Conservation (phyloP, 192 early-diverging fungal species). For the Coemansia sp. region DNA sequence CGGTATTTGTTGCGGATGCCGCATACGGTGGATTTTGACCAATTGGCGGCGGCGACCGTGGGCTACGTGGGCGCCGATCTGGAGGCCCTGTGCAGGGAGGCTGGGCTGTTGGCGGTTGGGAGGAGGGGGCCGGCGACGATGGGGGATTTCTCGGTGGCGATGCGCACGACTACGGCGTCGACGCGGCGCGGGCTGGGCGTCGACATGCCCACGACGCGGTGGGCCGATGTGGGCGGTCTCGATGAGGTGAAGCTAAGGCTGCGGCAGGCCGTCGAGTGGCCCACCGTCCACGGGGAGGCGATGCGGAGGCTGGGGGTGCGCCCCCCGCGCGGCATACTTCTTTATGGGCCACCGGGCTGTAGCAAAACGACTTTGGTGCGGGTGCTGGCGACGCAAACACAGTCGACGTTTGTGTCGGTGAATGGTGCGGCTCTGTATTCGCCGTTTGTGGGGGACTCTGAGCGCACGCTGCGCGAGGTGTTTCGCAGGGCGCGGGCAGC, state of each 20-base stretch:
- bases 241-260: conserved; percentile 76
- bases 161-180: conserved; percentile 68
- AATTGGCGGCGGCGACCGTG: conserved; percentile 34
- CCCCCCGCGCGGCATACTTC: conserved; percentile 83
- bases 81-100: conserved; percentile 78
- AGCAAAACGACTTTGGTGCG: conserved; percentile 95
- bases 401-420: conserved; percentile 68
- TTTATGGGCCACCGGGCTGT: conserved; percentile 98
- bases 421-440: conserved; percentile 47
- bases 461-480: conserved; percentile 59
- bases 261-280: conserved; percentile 89
- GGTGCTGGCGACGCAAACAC: conserved; percentile 77
- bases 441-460: conserved; percentile 39
- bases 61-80: conserved; percentile 97
- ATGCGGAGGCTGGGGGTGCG: conserved; percentile 76
- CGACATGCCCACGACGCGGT: conserved; percentile 60
- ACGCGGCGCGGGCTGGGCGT: conserved; percentile 67
- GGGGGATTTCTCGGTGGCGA: conserved; percentile 64
- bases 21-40: conserved; percentile 45
- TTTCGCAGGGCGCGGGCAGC: conserved; percentile 81
- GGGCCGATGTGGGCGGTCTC: conserved; percentile 90
- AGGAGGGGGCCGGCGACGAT: conserved; percentile 38
- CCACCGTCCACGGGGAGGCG: conserved; percentile 65
- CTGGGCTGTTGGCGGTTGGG: conserved; percentile 53
- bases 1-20: background rate